Conservation (phyloP, 2,329 filamentous ascomycete genomes). For the Colletotrichum sp. region DNA sequence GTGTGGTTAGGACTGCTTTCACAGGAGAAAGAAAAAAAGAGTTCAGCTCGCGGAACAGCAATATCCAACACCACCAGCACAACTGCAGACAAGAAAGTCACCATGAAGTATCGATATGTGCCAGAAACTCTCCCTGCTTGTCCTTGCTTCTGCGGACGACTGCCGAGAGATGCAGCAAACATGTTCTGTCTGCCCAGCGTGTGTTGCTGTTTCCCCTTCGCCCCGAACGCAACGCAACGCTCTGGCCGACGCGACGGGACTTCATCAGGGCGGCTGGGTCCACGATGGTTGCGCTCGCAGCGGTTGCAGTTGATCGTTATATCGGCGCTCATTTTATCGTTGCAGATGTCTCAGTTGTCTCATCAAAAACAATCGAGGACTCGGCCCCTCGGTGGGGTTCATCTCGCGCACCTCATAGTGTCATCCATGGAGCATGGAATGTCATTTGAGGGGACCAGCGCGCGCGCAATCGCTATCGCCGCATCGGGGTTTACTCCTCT, state of each 20-base stretch:
- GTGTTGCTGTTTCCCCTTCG: neutral
- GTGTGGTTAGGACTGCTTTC: neutral
- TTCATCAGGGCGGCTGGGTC: neutral
- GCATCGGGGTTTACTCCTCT: neutral
- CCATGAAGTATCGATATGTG: neutral
- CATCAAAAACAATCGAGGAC: neutral
- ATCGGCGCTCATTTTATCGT: neutral
- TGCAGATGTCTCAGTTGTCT: slow-evolving; percentile 17
- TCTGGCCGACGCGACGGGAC: neutral
- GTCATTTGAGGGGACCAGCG: neutral
- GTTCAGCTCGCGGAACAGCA: neutral
- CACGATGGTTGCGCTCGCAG: neutral
- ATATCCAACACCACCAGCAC: neutral
- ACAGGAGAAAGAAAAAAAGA: neutral
- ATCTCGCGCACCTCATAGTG: slow-evolving; percentile 9
- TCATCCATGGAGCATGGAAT: neutral
- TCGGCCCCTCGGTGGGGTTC: slow-evolving; percentile 8
- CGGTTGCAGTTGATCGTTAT: neutral
- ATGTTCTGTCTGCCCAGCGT: neutral
- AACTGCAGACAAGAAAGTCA: neutral
- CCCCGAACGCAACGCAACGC: neutral
- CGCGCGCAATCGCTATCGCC: neutral
- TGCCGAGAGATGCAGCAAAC: neutral
- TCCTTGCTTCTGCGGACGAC: neutral
- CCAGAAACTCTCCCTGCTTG: neutral